A percentile compares a stretch with the other conserved stretches of the same genome.
Evolutionary conservation across 1,284 basidiomycete genomes (phyloP).

Genomic region (Cutaneotrichosporon sp.): DNA sequence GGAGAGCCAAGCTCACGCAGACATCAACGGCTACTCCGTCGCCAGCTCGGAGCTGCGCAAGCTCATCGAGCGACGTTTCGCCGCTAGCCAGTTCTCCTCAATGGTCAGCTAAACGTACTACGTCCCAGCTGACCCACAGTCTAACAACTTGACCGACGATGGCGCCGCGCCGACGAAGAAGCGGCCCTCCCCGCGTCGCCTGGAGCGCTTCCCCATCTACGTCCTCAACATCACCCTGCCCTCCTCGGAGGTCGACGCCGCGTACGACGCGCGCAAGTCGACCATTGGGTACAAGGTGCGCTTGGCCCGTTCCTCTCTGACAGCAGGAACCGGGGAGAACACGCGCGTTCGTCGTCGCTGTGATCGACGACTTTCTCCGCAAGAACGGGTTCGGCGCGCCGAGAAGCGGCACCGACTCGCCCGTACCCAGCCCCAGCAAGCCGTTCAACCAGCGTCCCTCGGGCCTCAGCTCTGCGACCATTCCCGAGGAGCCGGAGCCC

Average conservation of each 20-base stretch:
- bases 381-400: slow-evolving; percentile 62
- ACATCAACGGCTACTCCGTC: slow-evolving; percentile 78
- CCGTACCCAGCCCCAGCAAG: not conserved
- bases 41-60: slow-evolving; percentile 65
- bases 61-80: slow-evolving; percentile 66
- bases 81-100: slow-evolving; percentile 35
- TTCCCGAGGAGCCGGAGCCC: not conserved
- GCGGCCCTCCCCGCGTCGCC: slow-evolving; percentile 68
- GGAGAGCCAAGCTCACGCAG: slow-evolving; percentile 58
- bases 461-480: not conserved
- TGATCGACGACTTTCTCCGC: slow-evolving; percentile 66
- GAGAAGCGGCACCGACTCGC: not conserved
- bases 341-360: slow-evolving; percentile 60
- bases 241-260: slow-evolving; percentile 68
- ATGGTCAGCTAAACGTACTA: slow-evolving; percentile 10
- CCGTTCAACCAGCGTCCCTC: not conserved
- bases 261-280: slow-evolving; percentile 72
- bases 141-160: slow-evolving; percentile 49
- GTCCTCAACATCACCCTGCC: slow-evolving; percentile 73
- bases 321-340: slow-evolving; percentile 62
- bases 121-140: slow-evolving; percentile 13
- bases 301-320: slow-evolving; percentile 6
- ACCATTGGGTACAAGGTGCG: slow-evolving; percentile 68
- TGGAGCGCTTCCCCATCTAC: slow-evolving; percentile 75
- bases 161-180: slow-evolving; percentile 1